phyloP scores from a whole-genome alignment of 176 grass and related monocot genomes.

The Pharus latifolius region DNA sequence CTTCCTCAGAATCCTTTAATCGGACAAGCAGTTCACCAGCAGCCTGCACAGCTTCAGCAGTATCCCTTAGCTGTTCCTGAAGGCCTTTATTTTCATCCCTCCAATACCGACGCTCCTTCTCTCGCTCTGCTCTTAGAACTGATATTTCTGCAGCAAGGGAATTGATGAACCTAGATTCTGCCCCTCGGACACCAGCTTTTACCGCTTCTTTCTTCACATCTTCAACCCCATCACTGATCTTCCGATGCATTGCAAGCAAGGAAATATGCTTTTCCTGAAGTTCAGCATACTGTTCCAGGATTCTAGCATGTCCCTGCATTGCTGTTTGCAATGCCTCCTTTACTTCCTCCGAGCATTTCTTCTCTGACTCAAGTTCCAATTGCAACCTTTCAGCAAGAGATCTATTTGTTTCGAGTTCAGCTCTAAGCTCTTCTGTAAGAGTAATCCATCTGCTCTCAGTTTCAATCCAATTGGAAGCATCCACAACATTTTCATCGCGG shows the following conservation, averaged over 20 bases:
- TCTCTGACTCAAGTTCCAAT: conserved; percentile 71
- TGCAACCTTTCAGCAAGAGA: conserved; percentile 41
- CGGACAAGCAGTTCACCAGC: conserved; percentile 81
- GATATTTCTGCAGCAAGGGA: conserved; percentile 70
- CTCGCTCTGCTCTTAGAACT: conserved; percentile 50
- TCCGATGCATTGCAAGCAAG: conserved; percentile 62
- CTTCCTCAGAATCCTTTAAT: conserved; percentile 81
- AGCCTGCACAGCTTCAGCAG: conserved; percentile 87
- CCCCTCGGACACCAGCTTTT: conserved; percentile 66
- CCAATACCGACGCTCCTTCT: conserved; percentile 48
- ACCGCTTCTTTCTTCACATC: conserved; percentile 67
- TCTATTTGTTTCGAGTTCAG: conserved; percentile 57
- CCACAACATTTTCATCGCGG: conserved; percentile 22
- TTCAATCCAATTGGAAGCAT: conserved; percentile 39
- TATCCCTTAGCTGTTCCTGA: conserved; percentile 74
- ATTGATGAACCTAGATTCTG: conserved; percentile 63
- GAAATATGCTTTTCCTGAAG: conserved; percentile 90
- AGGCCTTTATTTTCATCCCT: conserved; percentile 67
- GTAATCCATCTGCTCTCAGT: conserved; percentile 76
- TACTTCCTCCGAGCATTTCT: conserved; percentile 72
- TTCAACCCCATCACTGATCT: conserved; percentile 73
- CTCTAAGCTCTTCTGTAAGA: conserved; percentile 77
- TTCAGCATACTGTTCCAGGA: conserved; percentile 92
- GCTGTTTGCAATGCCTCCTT: conserved; percentile 91
- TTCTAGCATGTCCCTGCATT: conserved; percentile 80